Evolutionary conservation across 2,329 filamentous ascomycete species (phyloP).

Genomic region (Gliomastix tumulicola): DNA sequence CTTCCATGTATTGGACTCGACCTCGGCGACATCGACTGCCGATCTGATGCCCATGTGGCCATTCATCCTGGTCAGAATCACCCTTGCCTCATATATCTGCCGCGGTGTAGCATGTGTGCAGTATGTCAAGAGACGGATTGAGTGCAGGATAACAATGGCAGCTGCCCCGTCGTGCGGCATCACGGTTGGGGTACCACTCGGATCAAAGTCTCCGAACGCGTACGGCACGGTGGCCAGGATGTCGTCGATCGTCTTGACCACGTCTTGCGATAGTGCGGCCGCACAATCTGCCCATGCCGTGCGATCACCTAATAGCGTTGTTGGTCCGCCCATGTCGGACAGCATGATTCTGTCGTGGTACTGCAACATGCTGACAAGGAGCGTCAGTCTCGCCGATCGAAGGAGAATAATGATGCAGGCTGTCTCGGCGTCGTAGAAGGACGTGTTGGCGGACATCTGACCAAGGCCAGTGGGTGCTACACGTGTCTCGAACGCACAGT

Average conservation of each 20-base stretch:
- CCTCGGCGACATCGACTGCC: no score
- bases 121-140: constrained; percentile 19
- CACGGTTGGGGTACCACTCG: constrained; percentile 10
- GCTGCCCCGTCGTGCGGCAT: constrained; percentile 19
- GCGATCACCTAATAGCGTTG: no score
- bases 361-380: constrained; percentile 18
- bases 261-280: constrained; percentile 13
- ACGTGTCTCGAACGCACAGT: constrained; percentile 17
- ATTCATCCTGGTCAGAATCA: constrained; percentile 17
- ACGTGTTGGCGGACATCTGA: constrained; percentile 9
- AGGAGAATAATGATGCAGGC: constrained; percentile 22
- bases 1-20: no score
- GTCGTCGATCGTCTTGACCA: constrained; percentile 17
- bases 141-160: constrained; percentile 20
- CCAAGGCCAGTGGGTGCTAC: constrained; percentile 16
- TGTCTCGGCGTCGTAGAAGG: constrained; percentile 19
- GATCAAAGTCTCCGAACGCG: constrained; percentile 18
- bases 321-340: no score
- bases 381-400: constrained; percentile 19
- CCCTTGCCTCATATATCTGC: constrained; percentile 12
- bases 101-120: constrained; percentile 16
- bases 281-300: constrained; percentile 5
- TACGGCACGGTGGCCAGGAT: constrained; percentile 21
- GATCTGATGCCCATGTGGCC: constrained; percentile 18
- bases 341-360: constrained; percentile 11